Evolutionary conservation across 805 yeast genomes (phyloP), one percentile per base, ranked within the genome.

Genomic region (Starmerella sp.): DNA sequence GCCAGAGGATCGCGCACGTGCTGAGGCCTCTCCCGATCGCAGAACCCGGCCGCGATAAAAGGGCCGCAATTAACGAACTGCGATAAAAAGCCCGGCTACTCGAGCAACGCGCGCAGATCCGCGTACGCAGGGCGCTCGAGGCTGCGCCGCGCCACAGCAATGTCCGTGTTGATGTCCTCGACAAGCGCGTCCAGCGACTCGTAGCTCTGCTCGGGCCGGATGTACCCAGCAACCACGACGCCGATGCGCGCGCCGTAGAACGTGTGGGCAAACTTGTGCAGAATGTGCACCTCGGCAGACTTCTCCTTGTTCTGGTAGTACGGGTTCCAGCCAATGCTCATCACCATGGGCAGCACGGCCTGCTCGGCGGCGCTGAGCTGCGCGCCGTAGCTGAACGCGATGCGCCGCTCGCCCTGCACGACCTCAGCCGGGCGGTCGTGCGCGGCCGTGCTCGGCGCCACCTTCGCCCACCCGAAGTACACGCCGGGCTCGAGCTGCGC

Each of bases 321-420:
- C 39, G 98, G 97, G 66, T 93, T 93, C 86, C 89, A 87, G 1
- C 99, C 99, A 17, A 93, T 76, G 8, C 96, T 86, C 86, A 91
- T 84, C 8, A 93, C 98, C 83, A 89, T 88, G 0, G 97, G 97
- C 30, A 81, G 72, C 1, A 75, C 75, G 17, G 76, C 70, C 42
- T 75, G 78, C 3, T 61, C 63, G 1, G 66, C 68, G 0, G 52
- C 31, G n/a, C 54, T 34, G 48, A 89, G 69, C 9, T 68, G 62
- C 6, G 67, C 60, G 0, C 96, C 96, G 63, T 78, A 80, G 55
- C 80, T 84, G 66, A 83, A 79, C 38, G 71, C 75, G 14, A 82
- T 82, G 30, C 66, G 65, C 15, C 64, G 59, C 6, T 44, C 54
- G 48, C 55, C 53, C 35, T 34, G 5, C 39, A 56, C 8, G 70